Percentiles rank a stretch among this genome's conserved stretches.
phyloP scores from a whole-genome alignment of 2,329 filamentous ascomycete genomes.

The Canariomyces notabilis region DNA sequence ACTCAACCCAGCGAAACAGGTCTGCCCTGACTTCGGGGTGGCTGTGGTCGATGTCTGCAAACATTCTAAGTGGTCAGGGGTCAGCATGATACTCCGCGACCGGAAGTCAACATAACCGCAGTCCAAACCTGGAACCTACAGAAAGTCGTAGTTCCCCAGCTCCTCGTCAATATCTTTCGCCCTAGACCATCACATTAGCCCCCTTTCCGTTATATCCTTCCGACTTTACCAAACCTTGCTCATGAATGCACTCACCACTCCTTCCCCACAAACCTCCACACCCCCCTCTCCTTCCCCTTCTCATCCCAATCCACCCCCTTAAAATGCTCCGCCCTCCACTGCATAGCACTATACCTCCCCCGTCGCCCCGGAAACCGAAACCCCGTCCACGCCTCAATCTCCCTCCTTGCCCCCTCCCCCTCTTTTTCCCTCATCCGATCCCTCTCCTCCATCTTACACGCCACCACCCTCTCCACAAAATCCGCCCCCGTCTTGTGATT shows the following conservation, averaged over 20 bases:
- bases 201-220: no score
- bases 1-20: conserved; percentile 31
- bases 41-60: conserved; percentile 32
- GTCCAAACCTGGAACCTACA: conserved; percentile 25
- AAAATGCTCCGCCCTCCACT: conserved; percentile 65
- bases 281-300: conserved; percentile 47
- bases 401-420: conserved; percentile 51
- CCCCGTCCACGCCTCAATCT: conserved; percentile 64
- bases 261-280: conserved; percentile 62
- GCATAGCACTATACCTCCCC: conserved; percentile 54
- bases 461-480: conserved; percentile 28
- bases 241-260: conserved; percentile 37
- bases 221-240: no score
- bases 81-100: background rate
- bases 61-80: conserved; percentile 28
- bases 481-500: conserved; percentile 70
- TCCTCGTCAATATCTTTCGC: conserved; percentile 50
- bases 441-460: conserved; percentile 20
- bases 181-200: conserved; percentile 25
- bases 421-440: conserved; percentile 53
- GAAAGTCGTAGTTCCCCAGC: conserved; percentile 56
- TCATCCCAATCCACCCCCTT: conserved; percentile 63
- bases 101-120: background rate
- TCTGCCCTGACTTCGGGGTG: conserved; percentile 31
- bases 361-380: conserved; percentile 61